phyloP scores from a whole-genome alignment of 441 rosid genomes.

The Pelargonium cotyledonis region DNA sequence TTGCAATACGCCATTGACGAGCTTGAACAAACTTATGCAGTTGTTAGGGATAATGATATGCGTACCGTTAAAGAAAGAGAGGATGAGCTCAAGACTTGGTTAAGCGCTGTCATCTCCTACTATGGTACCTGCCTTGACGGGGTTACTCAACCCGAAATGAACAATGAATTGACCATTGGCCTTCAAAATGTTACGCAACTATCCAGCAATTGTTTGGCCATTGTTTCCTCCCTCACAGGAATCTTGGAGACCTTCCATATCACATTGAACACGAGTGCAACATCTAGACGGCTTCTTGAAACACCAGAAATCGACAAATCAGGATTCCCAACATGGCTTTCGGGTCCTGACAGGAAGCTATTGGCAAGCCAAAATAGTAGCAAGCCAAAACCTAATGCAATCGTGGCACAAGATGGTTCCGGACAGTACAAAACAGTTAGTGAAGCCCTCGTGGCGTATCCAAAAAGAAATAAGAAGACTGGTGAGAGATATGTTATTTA shows the following conservation, averaged over 20 bases:
- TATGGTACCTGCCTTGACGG: slow-evolving; percentile 33
- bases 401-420: slow-evolving; percentile 50
- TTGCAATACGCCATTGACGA: slow-evolving; percentile 29
- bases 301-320: slow-evolving; percentile 16
- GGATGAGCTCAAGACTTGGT: slow-evolving; percentile 30
- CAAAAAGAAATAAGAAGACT: slow-evolving; percentile 37
- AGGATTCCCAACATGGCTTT: slow-evolving; percentile 42
- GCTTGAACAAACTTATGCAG: slow-evolving; percentile 28
- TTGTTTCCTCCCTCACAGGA: slow-evolving; percentile 29
- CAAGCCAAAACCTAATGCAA: slow-evolving; percentile 21
- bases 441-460: slow-evolving; percentile 51
- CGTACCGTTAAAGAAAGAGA: slow-evolving; percentile 24
- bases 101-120: slow-evolving; percentile 33
- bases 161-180: slow-evolving; percentile 15
- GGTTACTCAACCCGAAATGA: slow-evolving; percentile 15
- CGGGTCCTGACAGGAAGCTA: slow-evolving; percentile 43
- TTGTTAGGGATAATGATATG: slow-evolving; percentile 30
- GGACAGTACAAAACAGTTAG: slow-evolving; percentile 43
- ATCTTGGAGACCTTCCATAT: slow-evolving; percentile 25
- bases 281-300: slow-evolving; percentile 16
- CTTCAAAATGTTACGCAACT: slow-evolving; percentile 33
- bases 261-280: background rate
- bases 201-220: slow-evolving; percentile 43
- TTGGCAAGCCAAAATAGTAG: slow-evolving; percentile 17
- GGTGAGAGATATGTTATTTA: slow-evolving; percentile 34